Conservation (phyloP, 495 filamentous ascomycete genomes). For the Neurospora sp. region DNA sequence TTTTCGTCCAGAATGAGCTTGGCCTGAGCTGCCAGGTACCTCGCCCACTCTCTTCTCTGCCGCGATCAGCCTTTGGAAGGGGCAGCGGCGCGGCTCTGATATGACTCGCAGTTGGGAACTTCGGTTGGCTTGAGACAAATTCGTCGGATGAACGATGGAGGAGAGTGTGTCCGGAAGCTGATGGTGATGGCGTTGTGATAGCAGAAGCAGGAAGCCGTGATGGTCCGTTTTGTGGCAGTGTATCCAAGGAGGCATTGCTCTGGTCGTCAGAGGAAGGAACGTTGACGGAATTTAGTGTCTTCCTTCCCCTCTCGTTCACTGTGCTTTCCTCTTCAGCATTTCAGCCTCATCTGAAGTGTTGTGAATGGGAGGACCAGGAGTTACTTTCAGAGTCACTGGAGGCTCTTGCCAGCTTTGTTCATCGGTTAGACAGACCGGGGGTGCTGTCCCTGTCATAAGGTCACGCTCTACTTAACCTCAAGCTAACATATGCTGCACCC, state of each 20-base stretch:
- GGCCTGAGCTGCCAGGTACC: neutral
- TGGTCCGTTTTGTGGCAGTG: neutral
- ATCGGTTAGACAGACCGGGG: neutral
- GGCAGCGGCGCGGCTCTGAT: neutral
- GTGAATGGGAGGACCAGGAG: neutral
- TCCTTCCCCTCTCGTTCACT: neutral
- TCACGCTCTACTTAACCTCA: neutral
- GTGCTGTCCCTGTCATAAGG: neutral
- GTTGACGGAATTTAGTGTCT: neutral
- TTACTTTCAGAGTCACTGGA: neutral
- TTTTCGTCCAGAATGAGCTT: neutral
- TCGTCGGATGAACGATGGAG: neutral
- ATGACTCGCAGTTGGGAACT: neutral
- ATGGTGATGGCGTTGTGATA: neutral
- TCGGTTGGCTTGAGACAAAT: neutral
- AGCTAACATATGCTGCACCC: neutral
- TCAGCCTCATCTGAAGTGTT: neutral
- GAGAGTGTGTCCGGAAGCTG: neutral
- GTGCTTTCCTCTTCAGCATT: neutral
- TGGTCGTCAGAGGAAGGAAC: neutral
- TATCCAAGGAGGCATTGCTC: neutral
- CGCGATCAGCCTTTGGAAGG: neutral
- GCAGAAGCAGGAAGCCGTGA: neutral
- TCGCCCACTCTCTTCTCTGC: neutral
- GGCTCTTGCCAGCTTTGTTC: neutral